Evolutionary conservation across 306 rosid genomes (phyloP), one percentile per base, ranked within the genome.

Genomic region (Prunus salicina): DNA sequence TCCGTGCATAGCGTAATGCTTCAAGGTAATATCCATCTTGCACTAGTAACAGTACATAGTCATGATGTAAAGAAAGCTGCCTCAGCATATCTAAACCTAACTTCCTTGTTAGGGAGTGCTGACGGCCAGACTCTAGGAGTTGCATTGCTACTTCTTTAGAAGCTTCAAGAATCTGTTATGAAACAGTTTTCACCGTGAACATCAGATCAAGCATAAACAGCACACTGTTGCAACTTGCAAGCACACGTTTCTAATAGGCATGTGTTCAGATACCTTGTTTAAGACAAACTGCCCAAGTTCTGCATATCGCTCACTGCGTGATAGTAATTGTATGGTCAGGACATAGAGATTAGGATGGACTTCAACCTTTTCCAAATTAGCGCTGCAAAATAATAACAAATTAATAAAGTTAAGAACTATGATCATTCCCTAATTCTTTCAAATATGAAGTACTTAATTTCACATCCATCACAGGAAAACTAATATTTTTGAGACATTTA

Each of bases 51-150:
- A 90, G 84, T 30, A 90, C 91, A 66, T 92, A 95, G 84, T 95
- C 99, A 76, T 90, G 88, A 83, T 92, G 98, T 60, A 95, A 88
- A 80, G 96, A 89, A 69, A 95, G 96, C 83, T 86, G 91, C 77
- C 98, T 92, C 69, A 92, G 90, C 99, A 95, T 95, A 83, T 90
- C 93, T 64, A 92, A 88, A 81, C 99, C 99, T 78, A 95, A 85
- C 84, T 95, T 95, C 87, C 97, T 87, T 56, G 87, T 91, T 56
- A 80, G 88, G 61, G 85, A 71, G 79, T 87, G 81, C 83, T 87
- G 95, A 61, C 89, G 91, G 77, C 99, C 97, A 34, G 99, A 90
- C 86, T 95, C 96, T 47, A 90, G 85, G 45, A 95, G 97, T 84
- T 95, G 99, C 67, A 89, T 69, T 24, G 99, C 97, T 78, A 89